phyloP scores from a whole-genome alignment of 768 basidiomycete species.

The Collybia sordida region DNA sequence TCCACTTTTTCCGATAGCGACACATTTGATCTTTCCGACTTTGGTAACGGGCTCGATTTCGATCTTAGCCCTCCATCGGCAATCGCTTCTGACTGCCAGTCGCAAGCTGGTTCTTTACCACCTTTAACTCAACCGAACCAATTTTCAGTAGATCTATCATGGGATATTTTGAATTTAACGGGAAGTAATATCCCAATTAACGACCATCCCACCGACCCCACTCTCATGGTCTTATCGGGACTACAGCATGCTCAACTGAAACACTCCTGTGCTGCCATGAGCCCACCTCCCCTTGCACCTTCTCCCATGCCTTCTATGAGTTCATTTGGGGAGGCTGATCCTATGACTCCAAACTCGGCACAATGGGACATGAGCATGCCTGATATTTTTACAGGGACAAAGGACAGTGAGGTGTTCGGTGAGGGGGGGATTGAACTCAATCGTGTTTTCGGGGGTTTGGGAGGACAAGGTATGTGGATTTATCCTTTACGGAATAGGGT shows the following conservation, averaged over 20 bases:
- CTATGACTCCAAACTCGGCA: constrained; percentile 36
- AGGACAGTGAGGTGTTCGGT: constrained; percentile 7
- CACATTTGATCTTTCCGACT: constrained; percentile 7
- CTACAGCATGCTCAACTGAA: constrained; percentile 3
- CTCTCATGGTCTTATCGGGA: constrained; percentile 27
- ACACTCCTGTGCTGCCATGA: background rate
- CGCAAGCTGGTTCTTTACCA: background rate
- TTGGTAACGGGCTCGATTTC: constrained; percentile 9
- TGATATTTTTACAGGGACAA: constrained; percentile 22
- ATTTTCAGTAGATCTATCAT: background rate
- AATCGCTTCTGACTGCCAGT: constrained; percentile 10
- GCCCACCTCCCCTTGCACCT: constrained; percentile 13
- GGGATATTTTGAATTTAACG: background rate
- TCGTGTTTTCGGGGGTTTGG: constrained; percentile 10
- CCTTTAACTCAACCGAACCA: background rate
- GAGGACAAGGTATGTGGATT: constrained; percentile 27
- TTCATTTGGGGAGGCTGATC: constrained; percentile 30
- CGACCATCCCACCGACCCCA: constrained; percentile 29
- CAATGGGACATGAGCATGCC: constrained; percentile 33
- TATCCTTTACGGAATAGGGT: constrained; percentile 12
- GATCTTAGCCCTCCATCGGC: background rate
- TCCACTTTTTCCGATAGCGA: no score
- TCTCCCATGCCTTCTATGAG: constrained; percentile 29
- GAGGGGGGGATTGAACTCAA: constrained; percentile 2
- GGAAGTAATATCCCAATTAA: background rate